Percentiles rank a stretch among this genome's conserved stretches.
These are phyloP conservation scores for Saksenaea oblongispora DNA, from an alignment of 371 early-diverging fungal genomes.

Conservation along the genomic window DNA sequence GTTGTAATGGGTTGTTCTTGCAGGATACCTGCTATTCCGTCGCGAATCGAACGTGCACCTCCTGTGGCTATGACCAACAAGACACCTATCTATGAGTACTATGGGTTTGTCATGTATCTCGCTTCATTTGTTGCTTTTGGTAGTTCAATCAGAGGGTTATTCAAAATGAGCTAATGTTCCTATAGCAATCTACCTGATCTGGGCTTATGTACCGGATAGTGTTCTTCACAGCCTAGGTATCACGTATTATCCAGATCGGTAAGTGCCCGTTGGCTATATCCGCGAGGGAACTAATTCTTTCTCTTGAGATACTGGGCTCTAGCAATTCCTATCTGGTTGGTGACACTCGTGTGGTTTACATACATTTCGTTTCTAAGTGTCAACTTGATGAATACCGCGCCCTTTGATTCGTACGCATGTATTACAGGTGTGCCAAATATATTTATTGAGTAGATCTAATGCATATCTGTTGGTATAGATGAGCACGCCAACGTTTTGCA, in stretches of 20 bases:
- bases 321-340: conserved; percentile 75
- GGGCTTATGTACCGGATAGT: conserved; percentile 84
- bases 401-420: conserved; percentile 64
- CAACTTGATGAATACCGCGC: conserved; percentile 70
- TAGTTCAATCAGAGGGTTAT: conserved; percentile 7
- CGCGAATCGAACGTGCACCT: conserved; percentile 45
- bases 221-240: conserved; percentile 72
- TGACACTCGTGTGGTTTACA: conserved; percentile 70
- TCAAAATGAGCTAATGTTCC: not conserved
- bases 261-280: conserved; percentile 11
- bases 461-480: conserved; percentile 36
- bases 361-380: conserved; percentile 66
- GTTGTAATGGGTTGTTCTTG: not conserved
- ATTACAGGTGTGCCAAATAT: conserved; percentile 60
- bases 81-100: conserved; percentile 80
- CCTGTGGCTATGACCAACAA: conserved; percentile 57
- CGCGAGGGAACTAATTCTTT: not conserved
- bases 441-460: not conserved
- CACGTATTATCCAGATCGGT: conserved; percentile 77
- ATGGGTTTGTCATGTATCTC: conserved; percentile 86
- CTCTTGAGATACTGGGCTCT: conserved; percentile 71
- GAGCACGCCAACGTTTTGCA: conserved; percentile 59
- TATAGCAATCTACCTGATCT: conserved; percentile 66
- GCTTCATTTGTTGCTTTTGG: conserved; percentile 74
- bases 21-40: conserved; percentile 33